Conservation (phyloP, 1,139 yeast species). For the Yamadazyma diddensiae region DNA sequence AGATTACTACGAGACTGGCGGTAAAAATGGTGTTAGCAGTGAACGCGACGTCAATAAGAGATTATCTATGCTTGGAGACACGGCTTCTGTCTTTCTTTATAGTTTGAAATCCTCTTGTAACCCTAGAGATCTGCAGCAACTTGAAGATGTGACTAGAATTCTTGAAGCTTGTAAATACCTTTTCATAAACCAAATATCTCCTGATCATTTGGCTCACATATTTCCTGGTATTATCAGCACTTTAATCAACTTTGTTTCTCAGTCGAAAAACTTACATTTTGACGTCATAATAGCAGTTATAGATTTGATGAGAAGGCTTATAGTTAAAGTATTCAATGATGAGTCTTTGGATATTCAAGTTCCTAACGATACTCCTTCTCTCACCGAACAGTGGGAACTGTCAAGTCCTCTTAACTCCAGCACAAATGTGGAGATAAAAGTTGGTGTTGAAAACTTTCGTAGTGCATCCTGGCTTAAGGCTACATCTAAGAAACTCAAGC, state of each 20-base stretch:
- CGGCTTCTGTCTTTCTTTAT: conserved; percentile 9
- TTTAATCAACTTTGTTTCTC: conserved; percentile 25
- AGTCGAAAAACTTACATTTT: conserved; percentile 24
- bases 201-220: conserved; percentile 34
- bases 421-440: not conserved
- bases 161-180: conserved; percentile 2
- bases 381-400: conserved; percentile 19
- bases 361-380: conserved; percentile 12
- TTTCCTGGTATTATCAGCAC: conserved; percentile 41
- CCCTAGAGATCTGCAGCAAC: conserved; percentile 13
- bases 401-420: conserved; percentile 7
- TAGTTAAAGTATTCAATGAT: conserved; percentile 29
- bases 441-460: conserved; percentile 29
- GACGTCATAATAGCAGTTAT: conserved; percentile 21
- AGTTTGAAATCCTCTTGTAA: conserved; percentile 12
- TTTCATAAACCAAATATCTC: conserved; percentile 18
- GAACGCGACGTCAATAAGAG: too few relatives aligned
- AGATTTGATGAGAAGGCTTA: conserved; percentile 20
- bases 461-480: conserved; percentile 58
- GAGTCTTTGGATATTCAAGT: conserved; percentile 20
- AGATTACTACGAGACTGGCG: conserved; percentile 8
- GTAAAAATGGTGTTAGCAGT: too few relatives aligned
- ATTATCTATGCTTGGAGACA: conserved; percentile 15
- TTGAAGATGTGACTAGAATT: not conserved
- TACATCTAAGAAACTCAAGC: conserved; percentile 58